Percentiles rank a stretch among this genome's conserved stretches.
These are phyloP conservation scores for Mycosphaerella sp. DNA, from an alignment of 2,329 filamentous ascomycete genomes.

Conservation along the genomic window DNA sequence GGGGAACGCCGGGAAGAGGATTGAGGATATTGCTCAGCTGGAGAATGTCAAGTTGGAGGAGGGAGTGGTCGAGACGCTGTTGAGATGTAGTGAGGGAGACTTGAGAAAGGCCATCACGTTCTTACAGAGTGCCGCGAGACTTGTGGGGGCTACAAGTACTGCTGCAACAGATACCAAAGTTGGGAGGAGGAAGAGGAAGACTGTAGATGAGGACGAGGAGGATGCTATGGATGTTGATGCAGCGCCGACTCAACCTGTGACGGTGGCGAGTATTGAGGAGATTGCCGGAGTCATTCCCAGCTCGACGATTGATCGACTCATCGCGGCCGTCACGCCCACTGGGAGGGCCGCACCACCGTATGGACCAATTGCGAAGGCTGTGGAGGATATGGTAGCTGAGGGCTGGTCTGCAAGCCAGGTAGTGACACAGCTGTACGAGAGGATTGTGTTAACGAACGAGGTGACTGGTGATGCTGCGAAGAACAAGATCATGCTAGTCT, in stretches of 20 bases:
- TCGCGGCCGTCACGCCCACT: conserved; percentile 64
- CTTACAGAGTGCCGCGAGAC: conserved; percentile 82
- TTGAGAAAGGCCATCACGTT: conserved; percentile 94
- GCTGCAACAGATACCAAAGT: conserved; percentile 27
- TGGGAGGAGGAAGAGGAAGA: conserved; percentile 38
- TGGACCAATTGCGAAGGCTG: conserved; percentile 65
- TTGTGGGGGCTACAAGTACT: conserved; percentile 61
- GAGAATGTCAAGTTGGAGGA: conserved; percentile 72
- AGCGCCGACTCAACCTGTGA: conserved; percentile 47
- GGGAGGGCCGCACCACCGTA: conserved; percentile 56
- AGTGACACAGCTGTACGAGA: conserved; percentile 76
- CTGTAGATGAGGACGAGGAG: conserved; percentile 55
- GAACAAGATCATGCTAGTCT: conserved; percentile 79
- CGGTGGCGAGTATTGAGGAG: conserved; percentile 77
- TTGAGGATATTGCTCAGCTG: conserved; percentile 73
- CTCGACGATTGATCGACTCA: conserved; percentile 61
- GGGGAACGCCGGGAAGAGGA: conserved; percentile 68
- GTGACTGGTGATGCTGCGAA: conserved; percentile 78
- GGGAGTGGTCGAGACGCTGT: conserved; percentile 75
- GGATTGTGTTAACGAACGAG: conserved; percentile 71
- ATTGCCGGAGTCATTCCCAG: conserved; percentile 92
- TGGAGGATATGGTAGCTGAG: conserved; percentile 89
- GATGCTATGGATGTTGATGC: conserved; percentile 49
- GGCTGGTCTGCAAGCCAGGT: conserved; percentile 95
- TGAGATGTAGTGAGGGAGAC: conserved; percentile 87